Base-by-base conservation (phyloP, 441 rosid genomes). In the Bruguiera hainesii region DNA sequence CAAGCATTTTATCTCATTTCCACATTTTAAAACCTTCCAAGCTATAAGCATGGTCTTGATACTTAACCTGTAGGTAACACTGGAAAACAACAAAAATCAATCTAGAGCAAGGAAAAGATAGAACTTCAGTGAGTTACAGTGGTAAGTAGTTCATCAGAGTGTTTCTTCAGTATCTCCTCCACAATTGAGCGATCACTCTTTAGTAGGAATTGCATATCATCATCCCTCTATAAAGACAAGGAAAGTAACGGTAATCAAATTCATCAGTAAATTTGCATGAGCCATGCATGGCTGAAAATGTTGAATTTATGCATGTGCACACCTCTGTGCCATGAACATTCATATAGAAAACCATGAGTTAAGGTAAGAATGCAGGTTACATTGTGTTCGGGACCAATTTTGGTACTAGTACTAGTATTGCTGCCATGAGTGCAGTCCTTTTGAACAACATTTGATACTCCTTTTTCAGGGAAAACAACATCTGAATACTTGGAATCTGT, bases 201-300 rank as follows among this genome's bases (percentile, higher is more conserved):
- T 31, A 85, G 76, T 60, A 85, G 79, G 71, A 85, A 71, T 56
- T 77, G 79, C 81, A 84, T 51, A 75, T 82, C 90, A 64, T 61
- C 78, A 60, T 87, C 77, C 67, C 28, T 75, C 93, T 85, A 56
- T 8, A 67, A 67, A 28, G 26, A 71, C 60, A 29, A 29, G 7
- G 31, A 39, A 49, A 25, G 16, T 18, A 10, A 53, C 30, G 25
- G 10, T 19, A 19, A n/a, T 37, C n/a, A 46, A 58, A 37, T 65
- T 61, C 37, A 60, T n/a, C 61, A 48, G 56, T 5, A 25, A 58
- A 64, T 66, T 21, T 50, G 33, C 48, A 58, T 21, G 23, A 25
- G 30, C 30, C 28, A 60, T 37, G 28, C 6, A 3, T 23, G 7
- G 60, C 26, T 63, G 53, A 4, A n/a, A 60, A 19, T 33, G 52